Base-by-base conservation (phyloP, 2,329 filamentous ascomycete genomes). In the Spiromastix sp. region DNA sequence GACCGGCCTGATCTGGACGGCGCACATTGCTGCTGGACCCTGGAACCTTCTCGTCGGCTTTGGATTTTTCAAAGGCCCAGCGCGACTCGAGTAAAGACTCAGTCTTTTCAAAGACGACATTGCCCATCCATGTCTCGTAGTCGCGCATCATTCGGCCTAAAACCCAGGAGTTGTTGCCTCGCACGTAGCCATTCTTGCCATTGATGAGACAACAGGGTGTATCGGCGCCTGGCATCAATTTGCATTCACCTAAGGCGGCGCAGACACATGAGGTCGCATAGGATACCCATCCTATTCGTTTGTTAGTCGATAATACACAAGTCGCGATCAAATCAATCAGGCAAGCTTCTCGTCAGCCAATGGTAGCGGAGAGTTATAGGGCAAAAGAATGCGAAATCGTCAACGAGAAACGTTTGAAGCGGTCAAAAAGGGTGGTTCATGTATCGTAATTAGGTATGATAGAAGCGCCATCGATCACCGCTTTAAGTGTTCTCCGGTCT, bases 101-200 rank as follows among this genome's bases (percentile, higher is more conserved):
- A 7, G 33, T n/a, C 15, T 28, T 20, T 20, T 9, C n/a, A 4
- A 13, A 15, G 15, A 37, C 25, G 17, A 32, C 35, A 10, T 32
- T 21, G 16, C 33, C 20, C 13, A 34, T 37, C 35, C 35, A 37
- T n/a, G 21, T 53, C 45, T 64, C 57, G 21, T 55, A 59, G 42
- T 68, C 64, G 17, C 64, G 49, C 5, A 67, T 40, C 1, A 68
- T 48, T 0, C 65, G 50, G 0, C 62, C 64, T 7, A 69, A 44
- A 4, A 67, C 47, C 64, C 64, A 69, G 13, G 47, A 55, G 9
- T 48, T 48, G 35, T 67, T 68, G 3, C 54, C 48, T 2, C 60
- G 51, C 4, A 47, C 45, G 38, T 61, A 59, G 1, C 63, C 57
- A 11, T 44, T 59, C 13, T 37, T 20, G 13, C 35, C 35, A 24